Evolutionary conservation across 495 filamentous ascomycete species (phyloP), one percentile per base, ranked within the genome.

Genomic region (Aspergillus avenaceus): DNA sequence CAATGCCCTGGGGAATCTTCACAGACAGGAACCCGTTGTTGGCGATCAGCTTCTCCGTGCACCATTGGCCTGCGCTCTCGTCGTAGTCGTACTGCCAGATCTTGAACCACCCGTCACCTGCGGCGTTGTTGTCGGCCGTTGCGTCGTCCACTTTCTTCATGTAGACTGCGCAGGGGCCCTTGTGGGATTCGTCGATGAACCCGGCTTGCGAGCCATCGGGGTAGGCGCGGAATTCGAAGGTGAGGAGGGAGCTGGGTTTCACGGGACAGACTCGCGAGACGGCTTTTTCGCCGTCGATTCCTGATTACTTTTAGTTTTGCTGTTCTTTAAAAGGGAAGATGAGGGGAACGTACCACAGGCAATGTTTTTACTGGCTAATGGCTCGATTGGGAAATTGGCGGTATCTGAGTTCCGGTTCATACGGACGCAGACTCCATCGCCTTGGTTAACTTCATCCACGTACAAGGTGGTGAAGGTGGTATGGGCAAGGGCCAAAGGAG

Each of bases 61-160:
- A 88, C 81, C 85, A 90, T 49, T 78, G 67, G 3, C 70, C 70
- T 40, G 60, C 54, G 5, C 37, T 38, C 2, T 67, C 51, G 57
- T 84, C 76, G 59, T 85, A 87, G 41, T 83, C 85, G 26, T 82
- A 76, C 37, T 85, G 72, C 68, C 69, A 87, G 62, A 92, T 82
- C 73, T 90, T 91, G 74, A 92, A 87, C 88, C 88, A 92, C 18
- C 88, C 87, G 48, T 65, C 64, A 4, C 87, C 86, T 23, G 71
- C 61, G 24, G 74, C 76, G 48, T 70, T 67, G 52, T 71, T 54
- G 54, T 48, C 52, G 11, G 68, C 69, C 14, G 63, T 64, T 3
- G 72, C 60, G 45, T 79, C 62, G 41, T 62, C 61, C 4, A 86
- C 75, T 25, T 75, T 73, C 67, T 90, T 90, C 65, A 89, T 75